Conservation (phyloP, 148 eudicot genomes). For the Fagopyrum esculentum region DNA sequence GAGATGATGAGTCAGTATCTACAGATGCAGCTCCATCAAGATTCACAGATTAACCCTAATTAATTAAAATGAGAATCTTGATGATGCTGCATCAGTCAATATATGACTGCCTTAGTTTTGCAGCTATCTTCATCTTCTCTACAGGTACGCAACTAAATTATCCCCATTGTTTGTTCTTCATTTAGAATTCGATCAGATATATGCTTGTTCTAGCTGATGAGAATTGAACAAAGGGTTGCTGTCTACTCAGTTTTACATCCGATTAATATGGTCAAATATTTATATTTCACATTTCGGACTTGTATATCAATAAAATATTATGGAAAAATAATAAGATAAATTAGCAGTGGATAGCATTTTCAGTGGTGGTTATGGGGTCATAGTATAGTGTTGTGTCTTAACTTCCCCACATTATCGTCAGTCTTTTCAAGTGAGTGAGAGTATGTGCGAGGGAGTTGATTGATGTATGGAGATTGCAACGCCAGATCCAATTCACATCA, state of each 20-base stretch:
- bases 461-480: not conserved
- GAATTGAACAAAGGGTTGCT: too few species aligned
- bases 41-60: constrained; percentile 30
- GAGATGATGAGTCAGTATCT: constrained; percentile 25
- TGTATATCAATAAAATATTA: not conserved
- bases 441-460: not conserved
- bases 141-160: too few species aligned
- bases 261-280: too few species aligned
- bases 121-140: too few species aligned
- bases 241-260: too few species aligned
- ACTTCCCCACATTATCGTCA: constrained; percentile 1
- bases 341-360: not conserved
- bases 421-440: constrained; percentile 8
- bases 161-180: too few species aligned
- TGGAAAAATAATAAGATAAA: not conserved
- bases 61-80: constrained; percentile 37
- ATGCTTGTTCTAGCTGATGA: too few species aligned
- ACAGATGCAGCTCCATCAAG: constrained; percentile 55
- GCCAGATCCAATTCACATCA: not conserved
- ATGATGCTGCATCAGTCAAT: constrained; percentile 57
- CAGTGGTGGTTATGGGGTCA: constrained; percentile 6
- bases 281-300: too few species aligned
- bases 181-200: too few species aligned
- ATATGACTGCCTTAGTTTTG: constrained; percentile 18
- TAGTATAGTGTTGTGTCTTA: not conserved